These are phyloP conservation scores for Aphanomyces invadans DNA, from an alignment of 352 stramenopile genomes.

Conservation along the genomic window DNA sequence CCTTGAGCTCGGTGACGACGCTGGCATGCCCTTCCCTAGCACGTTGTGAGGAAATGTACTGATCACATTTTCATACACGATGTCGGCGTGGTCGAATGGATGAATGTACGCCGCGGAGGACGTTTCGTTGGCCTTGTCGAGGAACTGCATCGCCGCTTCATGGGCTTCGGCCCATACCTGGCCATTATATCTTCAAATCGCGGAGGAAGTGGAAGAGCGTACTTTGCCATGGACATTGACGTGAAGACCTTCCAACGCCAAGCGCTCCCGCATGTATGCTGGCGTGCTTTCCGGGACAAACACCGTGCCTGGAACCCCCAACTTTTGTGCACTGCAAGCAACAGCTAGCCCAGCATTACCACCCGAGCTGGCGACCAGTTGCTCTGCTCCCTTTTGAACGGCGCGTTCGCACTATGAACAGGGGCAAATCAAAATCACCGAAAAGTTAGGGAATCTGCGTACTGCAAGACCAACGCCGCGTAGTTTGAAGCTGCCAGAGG, in stretches of 20 bases:
- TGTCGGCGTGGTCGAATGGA: constrained; percentile 63
- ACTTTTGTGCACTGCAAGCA: constrained; percentile 38
- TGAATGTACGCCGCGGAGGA: constrained; percentile 41
- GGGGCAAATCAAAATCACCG: too few relatives aligned
- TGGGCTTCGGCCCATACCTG: constrained; percentile 71
- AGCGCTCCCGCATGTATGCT: constrained; percentile 51
- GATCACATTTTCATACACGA: neutral
- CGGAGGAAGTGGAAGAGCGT: constrained; percentile 5
- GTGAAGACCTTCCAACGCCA: constrained; percentile 46
- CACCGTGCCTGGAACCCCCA: constrained; percentile 49
- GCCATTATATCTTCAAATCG: neutral
- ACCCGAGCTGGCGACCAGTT: constrained; percentile 52
- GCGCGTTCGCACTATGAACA: constrained; percentile 15
- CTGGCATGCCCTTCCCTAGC: constrained; percentile 69
- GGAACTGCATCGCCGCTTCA: constrained; percentile 38
- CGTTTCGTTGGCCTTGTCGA: constrained; percentile 26
- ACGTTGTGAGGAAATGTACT: constrained; percentile 18
- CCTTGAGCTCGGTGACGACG: constrained; percentile 65
- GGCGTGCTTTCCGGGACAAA: constrained; percentile 74
- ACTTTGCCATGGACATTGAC: constrained; percentile 57
- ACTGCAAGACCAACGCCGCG: constrained; percentile 52
- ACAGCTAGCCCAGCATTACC: constrained; percentile 75
- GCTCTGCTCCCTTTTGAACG: constrained; percentile 25
- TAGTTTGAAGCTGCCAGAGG: constrained; percentile 77
- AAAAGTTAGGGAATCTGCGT: neutral